Conservation (phyloP, 78 protist genomes). For the Dictyostelium capitatum region DNA sequence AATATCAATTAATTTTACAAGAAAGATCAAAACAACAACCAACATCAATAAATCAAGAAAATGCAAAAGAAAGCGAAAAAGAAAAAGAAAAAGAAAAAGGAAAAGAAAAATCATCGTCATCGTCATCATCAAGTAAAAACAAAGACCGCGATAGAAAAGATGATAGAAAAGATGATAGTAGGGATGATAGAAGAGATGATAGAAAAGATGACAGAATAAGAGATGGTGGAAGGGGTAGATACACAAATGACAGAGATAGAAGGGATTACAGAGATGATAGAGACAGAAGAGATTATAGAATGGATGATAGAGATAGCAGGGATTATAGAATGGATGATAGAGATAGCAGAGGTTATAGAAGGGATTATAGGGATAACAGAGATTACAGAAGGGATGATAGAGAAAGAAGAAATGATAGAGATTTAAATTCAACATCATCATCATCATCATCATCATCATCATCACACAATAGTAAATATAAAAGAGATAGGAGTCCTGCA, state of each 20-base stretch:
- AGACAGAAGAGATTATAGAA: background rate
- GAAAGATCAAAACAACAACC: background rate
- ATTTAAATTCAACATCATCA: no score
- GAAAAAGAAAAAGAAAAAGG: background rate
- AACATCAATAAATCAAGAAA: background rate
- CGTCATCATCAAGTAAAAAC: background rate
- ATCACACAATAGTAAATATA: no score
- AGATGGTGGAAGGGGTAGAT: slow-evolving; percentile 4
- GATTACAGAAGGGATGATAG: no score
- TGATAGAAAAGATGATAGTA: slow-evolving; percentile 31
- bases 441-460: no score
- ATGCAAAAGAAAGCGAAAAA: slow-evolving; percentile 1
- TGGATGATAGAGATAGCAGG: no score
- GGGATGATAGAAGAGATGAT: slow-evolving; percentile 8
- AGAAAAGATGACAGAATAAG: background rate
- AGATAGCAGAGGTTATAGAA: background rate
- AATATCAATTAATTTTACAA: background rate
- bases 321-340: background rate
- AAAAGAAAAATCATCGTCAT: no score
- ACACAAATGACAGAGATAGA: background rate
- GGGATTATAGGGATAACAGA: background rate
- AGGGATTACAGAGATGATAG: background rate
- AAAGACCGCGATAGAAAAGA: slow-evolving; percentile 8
- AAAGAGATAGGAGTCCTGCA: no score
- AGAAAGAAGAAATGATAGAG: no score